phyloP scores from a whole-genome alignment of 2,329 filamentous ascomycete genomes.

The Pseudocercospora macadamiae region DNA sequence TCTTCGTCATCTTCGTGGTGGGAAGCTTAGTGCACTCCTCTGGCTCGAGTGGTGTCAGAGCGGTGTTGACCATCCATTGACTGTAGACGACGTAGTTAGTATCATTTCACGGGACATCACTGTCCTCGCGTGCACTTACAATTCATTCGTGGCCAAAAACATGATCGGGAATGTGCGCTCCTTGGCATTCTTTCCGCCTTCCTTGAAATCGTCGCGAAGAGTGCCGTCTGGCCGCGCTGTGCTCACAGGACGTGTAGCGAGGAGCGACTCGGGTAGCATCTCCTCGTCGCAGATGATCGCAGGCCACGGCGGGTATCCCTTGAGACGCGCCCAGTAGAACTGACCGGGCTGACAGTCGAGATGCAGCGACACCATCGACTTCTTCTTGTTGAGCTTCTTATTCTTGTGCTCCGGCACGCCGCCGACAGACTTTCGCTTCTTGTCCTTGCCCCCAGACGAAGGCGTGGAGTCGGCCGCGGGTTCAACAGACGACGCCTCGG shows the following conservation, averaged over 20 bases:
- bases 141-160: conserved; percentile 94
- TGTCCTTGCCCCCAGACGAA: conserved; percentile 34
- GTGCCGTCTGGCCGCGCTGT: conserved; percentile 80
- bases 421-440: conserved; percentile 63
- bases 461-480: conserved; percentile 29
- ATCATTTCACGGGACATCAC: not conserved
- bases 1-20: conserved; percentile 78
- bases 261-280: conserved; percentile 81
- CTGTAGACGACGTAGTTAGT: conserved; percentile 51
- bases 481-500: conserved; percentile 25
- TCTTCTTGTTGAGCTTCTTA: conserved; percentile 86
- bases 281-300: conserved; percentile 91
- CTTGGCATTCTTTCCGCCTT: conserved; percentile 81
- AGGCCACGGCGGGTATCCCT: conserved; percentile 93
- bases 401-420: conserved; percentile 67
- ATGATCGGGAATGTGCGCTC: conserved; percentile 92
- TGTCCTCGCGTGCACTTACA: conserved; percentile 67
- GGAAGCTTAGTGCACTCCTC: conserved; percentile 68
- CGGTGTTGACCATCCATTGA: conserved; percentile 87
- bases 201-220: conserved; percentile 82
- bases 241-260: conserved; percentile 79
- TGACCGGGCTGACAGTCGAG: conserved; percentile 87
- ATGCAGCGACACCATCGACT: conserved; percentile 67
- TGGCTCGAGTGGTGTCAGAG: conserved; percentile 75
- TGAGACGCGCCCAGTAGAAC: conserved; percentile 89